A percentile compares a stretch with the other conserved stretches of the same genome.
phyloP scores from a whole-genome alignment of 495 filamentous ascomycete species.

The Xylaria palmicola region DNA sequence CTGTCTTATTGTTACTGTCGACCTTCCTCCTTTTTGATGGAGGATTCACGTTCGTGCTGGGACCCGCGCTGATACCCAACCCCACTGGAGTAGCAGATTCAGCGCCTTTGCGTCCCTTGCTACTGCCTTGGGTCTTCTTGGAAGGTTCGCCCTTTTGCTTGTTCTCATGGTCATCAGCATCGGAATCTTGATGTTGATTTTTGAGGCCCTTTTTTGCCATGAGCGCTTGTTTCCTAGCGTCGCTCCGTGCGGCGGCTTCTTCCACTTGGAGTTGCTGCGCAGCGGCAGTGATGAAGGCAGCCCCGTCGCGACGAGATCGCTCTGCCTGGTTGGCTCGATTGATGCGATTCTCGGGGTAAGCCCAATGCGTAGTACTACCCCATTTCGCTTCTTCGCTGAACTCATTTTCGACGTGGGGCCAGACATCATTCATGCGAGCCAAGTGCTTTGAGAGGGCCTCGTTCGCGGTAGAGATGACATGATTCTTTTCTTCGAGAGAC shows the following conservation, averaged over 20 bases:
- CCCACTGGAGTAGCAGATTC: constrained; percentile 49
- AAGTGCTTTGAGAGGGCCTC: constrained; percentile 86
- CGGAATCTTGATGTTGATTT: constrained; percentile 67
- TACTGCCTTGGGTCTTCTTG: constrained; percentile 60
- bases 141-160: constrained; percentile 43
- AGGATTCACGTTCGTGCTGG: constrained; percentile 43
- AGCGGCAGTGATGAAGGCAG: constrained; percentile 64
- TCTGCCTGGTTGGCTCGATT: constrained; percentile 65
- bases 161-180: constrained; percentile 67
- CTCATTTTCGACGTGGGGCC: constrained; percentile 78
- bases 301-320: constrained; percentile 73
- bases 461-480: constrained; percentile 85
- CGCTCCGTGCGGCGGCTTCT: constrained; percentile 77
- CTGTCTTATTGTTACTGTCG: constrained; percentile 62
- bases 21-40: constrained; percentile 75
- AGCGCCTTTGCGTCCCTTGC: constrained; percentile 64
- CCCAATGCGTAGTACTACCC: constrained; percentile 92
- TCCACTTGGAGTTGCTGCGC: constrained; percentile 64
- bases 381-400: constrained; percentile 92
- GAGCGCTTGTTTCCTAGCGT: constrained; percentile 75
- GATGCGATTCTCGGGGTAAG: constrained; percentile 81
- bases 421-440: constrained; percentile 76
- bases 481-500: constrained; percentile 93
- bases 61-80: constrained; percentile 50
- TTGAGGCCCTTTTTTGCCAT: constrained; percentile 68